phyloP scores from a whole-genome alignment of 176 grass and related monocot species.

The Aegilops speltoides region DNA sequence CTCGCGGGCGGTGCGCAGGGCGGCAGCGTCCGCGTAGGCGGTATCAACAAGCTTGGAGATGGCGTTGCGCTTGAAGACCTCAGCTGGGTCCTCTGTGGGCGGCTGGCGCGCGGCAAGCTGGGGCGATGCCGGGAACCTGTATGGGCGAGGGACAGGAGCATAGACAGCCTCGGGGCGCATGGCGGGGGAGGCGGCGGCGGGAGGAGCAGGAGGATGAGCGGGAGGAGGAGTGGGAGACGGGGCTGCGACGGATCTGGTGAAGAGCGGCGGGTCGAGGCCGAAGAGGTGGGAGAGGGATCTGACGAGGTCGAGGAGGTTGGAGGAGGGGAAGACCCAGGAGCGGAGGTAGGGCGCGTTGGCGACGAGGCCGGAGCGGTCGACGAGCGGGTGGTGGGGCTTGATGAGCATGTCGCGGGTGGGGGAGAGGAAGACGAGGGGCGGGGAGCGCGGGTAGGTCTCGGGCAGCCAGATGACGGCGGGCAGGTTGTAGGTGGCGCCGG shows the following conservation, averaged over 20 bases:
- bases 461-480: slow-evolving; percentile 84
- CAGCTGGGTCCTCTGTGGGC: slow-evolving; percentile 53
- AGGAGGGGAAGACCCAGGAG: slow-evolving; percentile 89
- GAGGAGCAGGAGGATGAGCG: not conserved
- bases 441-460: slow-evolving; percentile 80
- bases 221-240: not conserved
- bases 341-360: slow-evolving; percentile 67
- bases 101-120: slow-evolving; percentile 19
- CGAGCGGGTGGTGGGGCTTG: slow-evolving; percentile 79
- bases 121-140: slow-evolving; percentile 34
- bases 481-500: slow-evolving; percentile 74
- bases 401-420: slow-evolving; percentile 89
- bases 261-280: slow-evolving; percentile 75
- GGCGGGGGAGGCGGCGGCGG: not conserved
- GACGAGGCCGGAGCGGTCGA: slow-evolving; percentile 76
- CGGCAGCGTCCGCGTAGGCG: not conserved
- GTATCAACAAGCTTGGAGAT: slow-evolving; percentile 29
- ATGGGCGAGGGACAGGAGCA: not conserved
- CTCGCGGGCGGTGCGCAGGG: slow-evolving; percentile 41
- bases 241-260: slow-evolving; percentile 37
- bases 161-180: not conserved
- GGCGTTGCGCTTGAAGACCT: slow-evolving; percentile 61
- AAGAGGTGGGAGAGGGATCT: slow-evolving; percentile 74
- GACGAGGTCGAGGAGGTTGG: slow-evolving; percentile 85
- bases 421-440: slow-evolving; percentile 72